Conservation (phyloP, 306 rosid genomes). For the Quercus wislizeni region DNA sequence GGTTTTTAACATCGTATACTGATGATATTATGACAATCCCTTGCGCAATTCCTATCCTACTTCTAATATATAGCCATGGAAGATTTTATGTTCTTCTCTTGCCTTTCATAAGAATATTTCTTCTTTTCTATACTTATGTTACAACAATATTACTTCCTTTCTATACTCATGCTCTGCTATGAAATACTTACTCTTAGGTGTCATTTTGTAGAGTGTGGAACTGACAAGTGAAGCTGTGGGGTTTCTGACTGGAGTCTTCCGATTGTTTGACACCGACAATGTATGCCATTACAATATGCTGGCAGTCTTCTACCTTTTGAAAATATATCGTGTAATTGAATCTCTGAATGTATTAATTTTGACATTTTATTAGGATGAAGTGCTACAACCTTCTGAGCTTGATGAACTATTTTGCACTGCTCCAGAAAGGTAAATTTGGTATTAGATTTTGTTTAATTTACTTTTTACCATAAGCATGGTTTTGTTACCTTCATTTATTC, state of each 20-base stretch:
- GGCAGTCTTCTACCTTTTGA: conserved; percentile 15
- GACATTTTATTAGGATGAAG: conserved; percentile 66
- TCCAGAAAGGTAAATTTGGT: conserved; percentile 68
- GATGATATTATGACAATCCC: neutral
- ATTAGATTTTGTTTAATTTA: neutral
- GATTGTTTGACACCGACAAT: conserved; percentile 72
- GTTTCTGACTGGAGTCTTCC: conserved; percentile 79
- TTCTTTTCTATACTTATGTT: neutral
- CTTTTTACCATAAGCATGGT: neutral
- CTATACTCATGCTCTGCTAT: conserved; percentile 9
- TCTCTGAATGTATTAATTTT: conserved; percentile 32
- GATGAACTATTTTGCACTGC: conserved; percentile 82
- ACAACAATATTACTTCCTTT: conserved; percentile 1
- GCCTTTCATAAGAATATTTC: neutral
- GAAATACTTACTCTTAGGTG: conserved; percentile 23
- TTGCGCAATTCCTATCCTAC: neutral
- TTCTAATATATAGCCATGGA: neutral
- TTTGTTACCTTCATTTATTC: neutral
- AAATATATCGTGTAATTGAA: conserved; percentile 13
- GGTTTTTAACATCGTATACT: neutral
- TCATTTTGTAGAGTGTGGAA: conserved; percentile 79
- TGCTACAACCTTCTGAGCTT: conserved; percentile 65
- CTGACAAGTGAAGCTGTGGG: conserved; percentile 81
- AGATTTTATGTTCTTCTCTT: neutral
- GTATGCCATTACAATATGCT: conserved; percentile 39